Base-by-base conservation (phyloP, 1,284 basidiomycete species). In the Porphyrellus sp. region DNA sequence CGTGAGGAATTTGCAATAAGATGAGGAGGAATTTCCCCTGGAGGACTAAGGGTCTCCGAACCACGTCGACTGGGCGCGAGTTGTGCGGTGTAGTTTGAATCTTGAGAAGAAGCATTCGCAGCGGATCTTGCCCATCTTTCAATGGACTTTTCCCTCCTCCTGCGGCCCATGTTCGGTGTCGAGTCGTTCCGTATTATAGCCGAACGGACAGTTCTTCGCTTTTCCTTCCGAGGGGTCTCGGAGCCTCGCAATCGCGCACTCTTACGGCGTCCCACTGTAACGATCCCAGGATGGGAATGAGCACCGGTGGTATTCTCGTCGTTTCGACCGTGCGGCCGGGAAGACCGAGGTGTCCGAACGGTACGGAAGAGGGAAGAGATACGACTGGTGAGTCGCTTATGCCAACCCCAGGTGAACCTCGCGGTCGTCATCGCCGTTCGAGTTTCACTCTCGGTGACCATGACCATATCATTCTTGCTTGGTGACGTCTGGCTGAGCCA, bases 401-500 rank as follows among this genome's bases (percentile, higher is more conserved):
- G 72, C 79, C 79, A 78, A 43, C 73, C 76, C 76, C 77, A 79
- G 31, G 72, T 72, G 63, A 84, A 86, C 53, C 73, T 79, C 8
- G 83, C 77, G 0, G 71, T 65, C 4, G 82, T 80, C 75, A 92
- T 82, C 8, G 92, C 93, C 20, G 82, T 83, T 21, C 80, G 81
- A 4, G 93, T 86, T 59, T 97, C 95, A 51, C 84, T 83, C n/a
- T 81, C 80, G 0, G 90, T 89, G 27, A 96, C 86, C 48, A 80
- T 76, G 48, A 89, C 80, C 37, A 77, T 78, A 15, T 80, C 76
- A 49, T 77, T 75, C 39, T 77, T 78, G 46, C 77, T 76, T 3
- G 83, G 83, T 43, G 85, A 83, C 1, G 92, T 96, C 50, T 85
- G 80, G 15, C 77, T 71, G 8, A 95, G 78, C 94, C 95, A 98